phyloP scores from a whole-genome alignment of 805 yeast genomes.

The Torulaspora quercuum region DNA sequence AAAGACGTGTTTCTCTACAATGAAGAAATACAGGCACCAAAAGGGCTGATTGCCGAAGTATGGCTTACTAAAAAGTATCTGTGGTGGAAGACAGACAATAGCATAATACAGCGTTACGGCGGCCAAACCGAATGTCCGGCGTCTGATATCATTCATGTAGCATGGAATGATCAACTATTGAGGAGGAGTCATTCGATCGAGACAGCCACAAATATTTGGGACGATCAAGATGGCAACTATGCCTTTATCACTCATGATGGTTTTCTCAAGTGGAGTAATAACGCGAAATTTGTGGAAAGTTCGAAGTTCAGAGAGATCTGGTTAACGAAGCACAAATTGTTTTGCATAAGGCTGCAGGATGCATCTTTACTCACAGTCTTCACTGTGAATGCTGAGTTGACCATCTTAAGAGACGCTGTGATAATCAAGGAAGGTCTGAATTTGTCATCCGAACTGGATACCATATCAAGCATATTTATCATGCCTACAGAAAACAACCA shows the following conservation, averaged over 20 bases:
- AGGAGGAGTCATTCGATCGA: slow-evolving; percentile 3
- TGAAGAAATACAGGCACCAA: neutral
- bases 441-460: slow-evolving; percentile 4
- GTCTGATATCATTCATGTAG: slow-evolving; percentile 6
- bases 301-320: slow-evolving; percentile 4
- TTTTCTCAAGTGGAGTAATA: slow-evolving; percentile 12
- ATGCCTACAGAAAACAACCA: neutral
- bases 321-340: slow-evolving; percentile 7
- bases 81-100: slow-evolving; percentile 16
- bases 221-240: slow-evolving; percentile 11
- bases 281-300: neutral
- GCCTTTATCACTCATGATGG: slow-evolving; percentile 11
- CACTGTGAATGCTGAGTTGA: slow-evolving; percentile 10
- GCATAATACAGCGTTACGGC: slow-evolving; percentile 9
- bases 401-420: slow-evolving; percentile 6
- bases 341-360: slow-evolving; percentile 6
- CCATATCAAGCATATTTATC: slow-evolving; percentile 9
- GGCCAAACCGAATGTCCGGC: slow-evolving; percentile 1
- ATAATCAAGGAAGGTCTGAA: neutral
- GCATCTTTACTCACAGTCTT: slow-evolving; percentile 13
- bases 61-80: slow-evolving; percentile 15
- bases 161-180: slow-evolving; percentile 6
- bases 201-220: slow-evolving; percentile 8
- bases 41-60: slow-evolving; percentile 2
- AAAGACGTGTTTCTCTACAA: slow-evolving; percentile 3